Conservation (phyloP, 2,329 filamentous ascomycete species). For the Beauveria brongniartii region DNA sequence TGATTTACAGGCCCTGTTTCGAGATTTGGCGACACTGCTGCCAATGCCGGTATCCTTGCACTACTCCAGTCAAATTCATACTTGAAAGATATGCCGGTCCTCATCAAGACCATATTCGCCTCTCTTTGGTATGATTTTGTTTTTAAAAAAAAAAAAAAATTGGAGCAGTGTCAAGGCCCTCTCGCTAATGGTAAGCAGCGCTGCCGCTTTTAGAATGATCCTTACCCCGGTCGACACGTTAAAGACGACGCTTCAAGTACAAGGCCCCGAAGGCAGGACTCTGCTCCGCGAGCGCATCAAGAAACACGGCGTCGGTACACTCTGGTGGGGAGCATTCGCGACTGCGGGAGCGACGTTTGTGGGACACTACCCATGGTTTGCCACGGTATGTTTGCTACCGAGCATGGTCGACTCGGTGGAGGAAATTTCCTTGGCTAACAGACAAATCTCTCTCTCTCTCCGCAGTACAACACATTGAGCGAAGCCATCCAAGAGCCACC, state of each 20-base stretch:
- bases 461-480: slow-evolving; percentile 35
- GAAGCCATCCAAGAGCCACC: slow-evolving; percentile 32
- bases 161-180: not conserved
- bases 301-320: slow-evolving; percentile 34
- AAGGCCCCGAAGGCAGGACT: slow-evolving; percentile 33
- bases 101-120: slow-evolving; percentile 37
- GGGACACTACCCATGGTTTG: slow-evolving; percentile 43
- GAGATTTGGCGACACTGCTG: slow-evolving; percentile 40
- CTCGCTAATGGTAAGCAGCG: slow-evolving; percentile 19
- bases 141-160: not conserved
- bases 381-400: slow-evolving; percentile 27
- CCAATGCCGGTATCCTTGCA: slow-evolving; percentile 41
- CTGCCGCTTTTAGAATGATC: slow-evolving; percentile 38
- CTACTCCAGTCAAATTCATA: slow-evolving; percentile 39
- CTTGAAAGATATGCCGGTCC: slow-evolving; percentile 32
- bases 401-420: not conserved
- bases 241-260: slow-evolving; percentile 42
- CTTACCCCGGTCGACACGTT: slow-evolving; percentile 40
- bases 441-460: not conserved
- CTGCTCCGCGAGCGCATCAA: slow-evolving; percentile 37
- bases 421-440: not conserved
- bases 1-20: slow-evolving; percentile 32
- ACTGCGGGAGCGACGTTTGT: slow-evolving; percentile 41
- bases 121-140: slow-evolving; percentile 30
- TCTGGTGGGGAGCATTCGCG: slow-evolving; percentile 43